Evolutionary conservation across 306 rosid genomes (phyloP).

Genomic region (Acacia crassicarpa): DNA sequence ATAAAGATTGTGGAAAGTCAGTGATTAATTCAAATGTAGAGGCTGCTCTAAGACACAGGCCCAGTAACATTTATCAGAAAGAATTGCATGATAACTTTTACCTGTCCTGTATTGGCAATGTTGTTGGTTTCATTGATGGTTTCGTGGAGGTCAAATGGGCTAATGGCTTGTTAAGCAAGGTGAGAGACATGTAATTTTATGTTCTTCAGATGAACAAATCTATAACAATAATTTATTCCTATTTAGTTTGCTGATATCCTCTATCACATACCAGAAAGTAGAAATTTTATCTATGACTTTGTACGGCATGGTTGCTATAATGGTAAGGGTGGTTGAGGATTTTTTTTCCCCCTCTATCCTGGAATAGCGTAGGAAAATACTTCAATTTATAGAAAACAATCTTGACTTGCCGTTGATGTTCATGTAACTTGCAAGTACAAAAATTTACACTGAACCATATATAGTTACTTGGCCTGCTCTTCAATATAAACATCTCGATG

Average conservation of each 20-base stretch:
- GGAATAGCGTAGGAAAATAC: neutral
- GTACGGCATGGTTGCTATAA: neutral
- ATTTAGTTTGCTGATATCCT: neutral
- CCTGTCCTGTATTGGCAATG: conserved; percentile 70
- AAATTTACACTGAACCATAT: neutral
- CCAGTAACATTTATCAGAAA: conserved; percentile 36
- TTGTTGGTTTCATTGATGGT: conserved; percentile 68
- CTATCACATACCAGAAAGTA: neutral
- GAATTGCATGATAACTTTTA: conserved; percentile 39
- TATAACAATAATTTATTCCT: neutral
- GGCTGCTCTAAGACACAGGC: conserved; percentile 35
- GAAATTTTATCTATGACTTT: neutral
- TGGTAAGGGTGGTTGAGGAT: neutral
- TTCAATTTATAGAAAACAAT: neutral
- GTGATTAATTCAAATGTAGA: conserved; percentile 35
- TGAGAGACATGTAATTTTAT: conserved; percentile 35
- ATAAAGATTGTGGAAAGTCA: conserved; percentile 33
- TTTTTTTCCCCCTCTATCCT: neutral
- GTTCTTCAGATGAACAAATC: neutral
- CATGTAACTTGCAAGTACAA: neutral
- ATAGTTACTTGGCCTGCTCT: neutral
- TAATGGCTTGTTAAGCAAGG: conserved; percentile 67
- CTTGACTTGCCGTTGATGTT: neutral
- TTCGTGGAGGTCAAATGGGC: conserved; percentile 93
- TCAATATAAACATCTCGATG: neutral